Conservation (phyloP, 345 rosid species). For the Pugionium cornutum region DNA sequence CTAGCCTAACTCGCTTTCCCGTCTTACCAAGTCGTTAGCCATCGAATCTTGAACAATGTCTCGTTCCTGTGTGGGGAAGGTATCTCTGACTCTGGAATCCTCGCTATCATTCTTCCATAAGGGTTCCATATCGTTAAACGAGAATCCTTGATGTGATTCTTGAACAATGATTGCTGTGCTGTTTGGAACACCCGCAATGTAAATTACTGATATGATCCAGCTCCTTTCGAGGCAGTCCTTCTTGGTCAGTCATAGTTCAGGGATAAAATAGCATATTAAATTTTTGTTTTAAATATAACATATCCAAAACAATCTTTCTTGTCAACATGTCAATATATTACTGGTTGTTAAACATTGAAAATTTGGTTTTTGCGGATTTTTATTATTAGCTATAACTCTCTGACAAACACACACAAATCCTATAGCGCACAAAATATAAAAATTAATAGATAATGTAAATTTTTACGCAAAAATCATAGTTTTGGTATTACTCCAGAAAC, state of each 20-base stretch:
- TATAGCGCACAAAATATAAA: too few relatives aligned
- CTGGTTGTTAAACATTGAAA: too few relatives aligned
- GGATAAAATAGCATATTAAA: conserved; percentile 25
- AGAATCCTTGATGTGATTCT: conserved; percentile 51
- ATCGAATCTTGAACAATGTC: conserved; percentile 38
- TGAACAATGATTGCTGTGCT: conserved; percentile 45
- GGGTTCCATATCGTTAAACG: conserved; percentile 40
- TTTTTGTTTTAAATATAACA: too few relatives aligned
- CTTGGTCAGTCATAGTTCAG: conserved; percentile 58
- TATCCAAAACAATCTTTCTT: too few relatives aligned
- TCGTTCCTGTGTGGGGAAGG: conserved; percentile 44
- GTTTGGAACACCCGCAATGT: conserved; percentile 56
- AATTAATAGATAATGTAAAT: too few relatives aligned
- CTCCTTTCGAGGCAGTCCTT: conserved; percentile 56
- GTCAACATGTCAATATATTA: too few relatives aligned
- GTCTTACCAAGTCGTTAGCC: conserved; percentile 35
- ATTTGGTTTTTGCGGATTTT: too few relatives aligned
- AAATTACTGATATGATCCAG: conserved; percentile 66
- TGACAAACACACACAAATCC: too few relatives aligned
- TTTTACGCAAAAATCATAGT: too few relatives aligned
- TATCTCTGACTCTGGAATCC: conserved; percentile 38
- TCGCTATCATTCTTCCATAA: conserved; percentile 42
- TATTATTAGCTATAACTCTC: too few relatives aligned
- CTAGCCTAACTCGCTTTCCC: conserved; percentile 29
- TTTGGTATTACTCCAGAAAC: too few relatives aligned